Evolutionary conservation across 2,329 filamentous ascomycete genomes (phyloP).

Genomic region (Diaporthe velutina): DNA sequence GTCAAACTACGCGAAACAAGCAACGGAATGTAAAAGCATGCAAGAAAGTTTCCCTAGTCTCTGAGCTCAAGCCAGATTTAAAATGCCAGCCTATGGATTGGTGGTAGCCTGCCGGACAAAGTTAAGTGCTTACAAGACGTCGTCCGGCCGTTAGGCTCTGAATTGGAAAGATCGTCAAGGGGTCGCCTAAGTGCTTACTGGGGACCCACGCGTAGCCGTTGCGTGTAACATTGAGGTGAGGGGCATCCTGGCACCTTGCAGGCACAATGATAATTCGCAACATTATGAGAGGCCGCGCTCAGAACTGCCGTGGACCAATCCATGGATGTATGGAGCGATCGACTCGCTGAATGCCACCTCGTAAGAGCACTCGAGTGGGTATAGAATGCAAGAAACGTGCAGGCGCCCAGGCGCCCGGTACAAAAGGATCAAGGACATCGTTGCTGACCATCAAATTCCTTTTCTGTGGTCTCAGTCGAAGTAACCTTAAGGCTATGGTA

Average conservation of each 20-base stretch:
- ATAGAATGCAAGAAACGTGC: background rate
- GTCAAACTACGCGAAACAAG: background rate
- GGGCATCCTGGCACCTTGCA: background rate
- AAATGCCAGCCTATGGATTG: background rate
- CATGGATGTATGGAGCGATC: background rate
- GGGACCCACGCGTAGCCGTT: background rate
- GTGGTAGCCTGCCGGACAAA: background rate
- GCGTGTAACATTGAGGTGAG: constrained; percentile 1
- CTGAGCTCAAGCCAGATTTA: too few relatives aligned
- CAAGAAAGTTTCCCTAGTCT: background rate
- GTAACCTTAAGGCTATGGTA: background rate
- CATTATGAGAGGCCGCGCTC: background rate
- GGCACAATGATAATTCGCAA: background rate
- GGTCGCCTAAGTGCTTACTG: background rate
- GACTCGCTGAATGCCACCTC: background rate
- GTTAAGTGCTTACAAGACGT: background rate
- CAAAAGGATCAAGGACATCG: background rate
- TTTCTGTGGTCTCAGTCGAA: background rate
- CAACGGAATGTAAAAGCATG: background rate
- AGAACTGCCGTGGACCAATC: constrained; percentile 1
- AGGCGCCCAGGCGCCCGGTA: background rate
- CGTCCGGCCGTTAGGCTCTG: background rate
- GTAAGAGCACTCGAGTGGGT: background rate
- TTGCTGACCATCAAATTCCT: background rate
- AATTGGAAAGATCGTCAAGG: background rate